Evolutionary conservation across 441 rosid genomes (phyloP).

Genomic region (Eutrema salsugineum): DNA sequence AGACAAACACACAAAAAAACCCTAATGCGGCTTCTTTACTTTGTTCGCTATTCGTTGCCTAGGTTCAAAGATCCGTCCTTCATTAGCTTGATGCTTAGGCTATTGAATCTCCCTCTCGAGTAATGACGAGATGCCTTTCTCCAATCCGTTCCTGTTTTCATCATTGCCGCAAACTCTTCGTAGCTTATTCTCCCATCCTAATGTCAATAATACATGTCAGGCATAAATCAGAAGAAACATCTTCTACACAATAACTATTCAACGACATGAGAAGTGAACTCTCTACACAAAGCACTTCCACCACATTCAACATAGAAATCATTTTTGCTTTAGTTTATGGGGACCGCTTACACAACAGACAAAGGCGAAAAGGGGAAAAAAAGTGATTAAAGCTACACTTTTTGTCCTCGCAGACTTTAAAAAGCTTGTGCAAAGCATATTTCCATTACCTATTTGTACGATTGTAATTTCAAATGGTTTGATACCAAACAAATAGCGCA

Average conservation of each 20-base stretch:
- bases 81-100: slow-evolving; percentile 93
- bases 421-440: slow-evolving; percentile 25
- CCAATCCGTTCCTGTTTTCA: slow-evolving; percentile 99
- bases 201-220: slow-evolving; percentile 23
- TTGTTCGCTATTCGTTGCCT: slow-evolving; percentile 45
- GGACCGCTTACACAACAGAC: slow-evolving; percentile 25
- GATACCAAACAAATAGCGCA: not conserved
- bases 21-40: slow-evolving; percentile 14
- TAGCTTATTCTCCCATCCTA: slow-evolving; percentile 97
- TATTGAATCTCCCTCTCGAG: slow-evolving; percentile 98
- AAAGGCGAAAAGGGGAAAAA: not conserved
- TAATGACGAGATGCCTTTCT: slow-evolving; percentile 99
- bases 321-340: slow-evolving; percentile 12
- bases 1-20: slow-evolving; percentile 12
- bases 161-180: slow-evolving; percentile 97
- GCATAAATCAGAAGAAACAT: not conserved
- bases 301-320: not conserved
- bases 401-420: slow-evolving; percentile 24
- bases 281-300: not conserved
- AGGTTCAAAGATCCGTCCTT: slow-evolving; percentile 94
- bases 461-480: slow-evolving; percentile 7
- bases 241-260: not conserved
- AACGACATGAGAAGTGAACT: not conserved
- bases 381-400: slow-evolving; percentile 21
- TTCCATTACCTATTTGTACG: slow-evolving; percentile 16